These are phyloP conservation scores for Claviceps pusilla DNA, from an alignment of 2,329 filamentous ascomycete genomes.

Conservation along the genomic window DNA sequence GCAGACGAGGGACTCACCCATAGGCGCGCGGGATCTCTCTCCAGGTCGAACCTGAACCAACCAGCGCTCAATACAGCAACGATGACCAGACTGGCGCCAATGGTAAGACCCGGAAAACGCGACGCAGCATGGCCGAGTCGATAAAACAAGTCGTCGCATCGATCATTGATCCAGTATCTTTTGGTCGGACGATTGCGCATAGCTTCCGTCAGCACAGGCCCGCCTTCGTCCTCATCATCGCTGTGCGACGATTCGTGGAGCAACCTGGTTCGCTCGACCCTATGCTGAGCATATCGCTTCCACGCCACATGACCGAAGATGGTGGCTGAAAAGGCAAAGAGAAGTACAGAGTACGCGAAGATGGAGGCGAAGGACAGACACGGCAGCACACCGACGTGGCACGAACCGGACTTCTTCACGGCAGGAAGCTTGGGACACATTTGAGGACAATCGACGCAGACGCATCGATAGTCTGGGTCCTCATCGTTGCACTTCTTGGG, in stretches of 20 bases:
- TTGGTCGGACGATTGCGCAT: slow-evolving; percentile 66
- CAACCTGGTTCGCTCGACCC: slow-evolving; percentile 69
- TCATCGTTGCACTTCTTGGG: slow-evolving; percentile 82
- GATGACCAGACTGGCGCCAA: slow-evolving; percentile 56
- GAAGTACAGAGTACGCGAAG: slow-evolving; percentile 62
- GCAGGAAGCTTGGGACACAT: slow-evolving; percentile 72
- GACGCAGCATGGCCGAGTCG: slow-evolving; percentile 68
- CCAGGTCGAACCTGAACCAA: slow-evolving; percentile 78
- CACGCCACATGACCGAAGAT: slow-evolving; percentile 64
- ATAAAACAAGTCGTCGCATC: slow-evolving; percentile 67
- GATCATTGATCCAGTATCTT: slow-evolving; percentile 70
- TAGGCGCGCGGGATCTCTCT: slow-evolving; percentile 75
- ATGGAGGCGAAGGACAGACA: slow-evolving; percentile 90
- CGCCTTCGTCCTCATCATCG: slow-evolving; percentile 88
- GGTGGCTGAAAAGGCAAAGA: slow-evolving; percentile 51
- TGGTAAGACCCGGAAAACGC: slow-evolving; percentile 71
- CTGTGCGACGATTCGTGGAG: slow-evolving; percentile 71
- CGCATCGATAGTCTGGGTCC: slow-evolving; percentile 73
- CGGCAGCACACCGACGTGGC: slow-evolving; percentile 73
- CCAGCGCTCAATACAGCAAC: slow-evolving; percentile 71
- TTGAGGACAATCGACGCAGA: slow-evolving; percentile 80
- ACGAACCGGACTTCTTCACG: slow-evolving; percentile 54
- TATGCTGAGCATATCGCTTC: slow-evolving; percentile 55
- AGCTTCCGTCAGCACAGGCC: slow-evolving; percentile 55
- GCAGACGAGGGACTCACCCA: slow-evolving; percentile 94